These are phyloP conservation scores for Theobroma cacao DNA, from an alignment of 345 rosid species.

Conservation along the genomic window DNA sequence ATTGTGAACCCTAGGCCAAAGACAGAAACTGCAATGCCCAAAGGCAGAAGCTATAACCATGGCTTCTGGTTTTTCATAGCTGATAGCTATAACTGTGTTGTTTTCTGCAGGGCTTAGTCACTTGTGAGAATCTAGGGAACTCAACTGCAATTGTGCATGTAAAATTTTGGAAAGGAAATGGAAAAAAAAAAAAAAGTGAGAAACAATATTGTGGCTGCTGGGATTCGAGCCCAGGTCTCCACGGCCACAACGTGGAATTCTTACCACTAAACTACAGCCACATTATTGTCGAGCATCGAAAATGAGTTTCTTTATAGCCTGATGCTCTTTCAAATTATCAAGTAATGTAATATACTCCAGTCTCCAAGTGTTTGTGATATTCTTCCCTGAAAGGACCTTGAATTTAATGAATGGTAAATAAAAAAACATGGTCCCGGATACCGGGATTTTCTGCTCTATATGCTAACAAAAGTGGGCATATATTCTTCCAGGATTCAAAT, in stretches of 20 bases:
- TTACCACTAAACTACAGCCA: slow-evolving; percentile 45
- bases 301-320: too few species aligned
- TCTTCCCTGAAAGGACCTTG: neutral
- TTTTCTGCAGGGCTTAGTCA: neutral
- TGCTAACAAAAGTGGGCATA: neutral
- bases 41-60: too few species aligned
- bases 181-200: too few species aligned
- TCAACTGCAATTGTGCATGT: too few species aligned
- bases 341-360: too few species aligned
- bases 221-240: slow-evolving; percentile 93
- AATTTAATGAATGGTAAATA: slow-evolving; percentile 1
- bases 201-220: slow-evolving; percentile 92
- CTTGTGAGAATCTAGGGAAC: too few species aligned
- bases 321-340: too few species aligned
- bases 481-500: slow-evolving; percentile 19
- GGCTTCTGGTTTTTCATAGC: too few species aligned
- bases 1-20: neutral
- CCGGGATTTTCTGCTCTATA: neutral
- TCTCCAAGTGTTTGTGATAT: too few species aligned
- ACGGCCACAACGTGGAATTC: slow-evolving; percentile 88
- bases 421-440: slow-evolving; percentile 16
- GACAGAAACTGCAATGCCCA: neutral
- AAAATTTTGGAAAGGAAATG: too few species aligned
- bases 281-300: too few species aligned
- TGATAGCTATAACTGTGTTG: too few species aligned